Evolutionary conservation across 2,329 filamentous ascomycete species (phyloP), one percentile per base, ranked within the genome.

Genomic region (Dothistroma pini): DNA sequence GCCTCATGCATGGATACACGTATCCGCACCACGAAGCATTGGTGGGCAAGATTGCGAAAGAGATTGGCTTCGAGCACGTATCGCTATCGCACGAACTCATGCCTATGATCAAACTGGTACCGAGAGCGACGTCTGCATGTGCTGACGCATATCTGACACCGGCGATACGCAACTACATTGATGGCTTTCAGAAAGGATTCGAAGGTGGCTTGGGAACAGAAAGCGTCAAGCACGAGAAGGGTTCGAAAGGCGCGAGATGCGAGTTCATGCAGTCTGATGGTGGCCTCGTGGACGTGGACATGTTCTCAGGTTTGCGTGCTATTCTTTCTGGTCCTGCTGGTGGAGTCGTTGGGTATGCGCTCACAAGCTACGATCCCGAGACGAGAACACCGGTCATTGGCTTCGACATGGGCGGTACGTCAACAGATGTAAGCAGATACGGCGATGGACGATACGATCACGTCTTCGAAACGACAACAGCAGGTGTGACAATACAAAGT

Each of bases 191-290:
- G 69, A 83, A 83, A 31, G 91, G 91, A 0, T 96, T 97, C 67
- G 84, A 86, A 60, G 91, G 92, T 10, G 90, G 90, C 0, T 78
- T 97, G 0, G 91, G 91, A 2, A 87, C 86, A 0, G 85, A 88
- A 68, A 91, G 87, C 62, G 88, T 95, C 4, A 86, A 88, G 74
- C 79, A 84, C 16, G 84, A 88, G 62, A 75, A 79, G 31, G 89
- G 87, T 0, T 75, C 80, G 5, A 89, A 83, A 68, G 89, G 89
- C 4, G 90, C 91, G 3, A 82, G 93, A 64, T 97, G 93, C 77
- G 92, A 97, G 74, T 96, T 97, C 68, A 96, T 96, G 92, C 91
- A 96, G 74, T 92, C 89, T 10, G 90, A 96, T 65, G 91, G 90
- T 31, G 84, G 84, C 1, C 74, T 87, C 2, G 83, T 85, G 0